These are phyloP conservation scores for Fusarium sp. DNA, from an alignment of 2,329 filamentous ascomycete species.

Conservation along the genomic window DNA sequence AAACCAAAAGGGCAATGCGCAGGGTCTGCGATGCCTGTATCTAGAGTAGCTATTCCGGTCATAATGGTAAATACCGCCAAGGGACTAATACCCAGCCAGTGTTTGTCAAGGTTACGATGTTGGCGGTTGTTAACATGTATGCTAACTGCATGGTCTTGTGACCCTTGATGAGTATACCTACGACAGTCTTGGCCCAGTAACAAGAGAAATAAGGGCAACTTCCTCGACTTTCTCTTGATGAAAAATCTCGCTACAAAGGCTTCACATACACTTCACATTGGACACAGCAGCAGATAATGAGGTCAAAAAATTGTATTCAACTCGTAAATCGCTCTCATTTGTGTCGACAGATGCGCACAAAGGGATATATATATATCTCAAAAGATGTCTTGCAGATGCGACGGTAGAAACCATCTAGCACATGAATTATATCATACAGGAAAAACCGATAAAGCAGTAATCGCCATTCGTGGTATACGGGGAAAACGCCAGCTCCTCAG, in stretches of 20 bases:
- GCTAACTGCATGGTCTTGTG: background rate
- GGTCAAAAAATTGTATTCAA: conserved; percentile 17
- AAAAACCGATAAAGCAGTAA: conserved; percentile 12
- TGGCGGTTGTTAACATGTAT: background rate
- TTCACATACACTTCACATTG: background rate
- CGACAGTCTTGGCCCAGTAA: background rate
- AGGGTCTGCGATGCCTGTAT: conserved; percentile 8
- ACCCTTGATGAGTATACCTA: background rate
- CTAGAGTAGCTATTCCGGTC: conserved; percentile 13
- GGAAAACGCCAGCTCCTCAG: conserved; percentile 16
- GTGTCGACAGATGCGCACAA: conserved; percentile 28
- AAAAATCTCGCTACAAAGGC: background rate
- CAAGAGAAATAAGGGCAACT: background rate
- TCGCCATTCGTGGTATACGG: conserved; percentile 2
- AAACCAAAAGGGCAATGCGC: conserved; percentile 9
- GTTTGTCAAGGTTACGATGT: background rate
- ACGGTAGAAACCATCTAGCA: conserved; percentile 20
- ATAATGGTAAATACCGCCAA: conserved; percentile 11
- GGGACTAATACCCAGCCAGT: background rate
- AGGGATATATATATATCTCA: conserved; percentile 21
- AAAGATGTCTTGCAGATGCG: conserved; percentile 20
- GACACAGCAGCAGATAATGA: background rate
- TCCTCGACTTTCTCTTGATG: background rate
- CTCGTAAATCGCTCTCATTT: conserved; percentile 32
- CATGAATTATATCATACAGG: conserved; percentile 34